Percentiles rank a stretch among this genome's conserved stretches.
Conservation (phyloP, 257 asterid species). For the Solanum peruvianum region DNA sequence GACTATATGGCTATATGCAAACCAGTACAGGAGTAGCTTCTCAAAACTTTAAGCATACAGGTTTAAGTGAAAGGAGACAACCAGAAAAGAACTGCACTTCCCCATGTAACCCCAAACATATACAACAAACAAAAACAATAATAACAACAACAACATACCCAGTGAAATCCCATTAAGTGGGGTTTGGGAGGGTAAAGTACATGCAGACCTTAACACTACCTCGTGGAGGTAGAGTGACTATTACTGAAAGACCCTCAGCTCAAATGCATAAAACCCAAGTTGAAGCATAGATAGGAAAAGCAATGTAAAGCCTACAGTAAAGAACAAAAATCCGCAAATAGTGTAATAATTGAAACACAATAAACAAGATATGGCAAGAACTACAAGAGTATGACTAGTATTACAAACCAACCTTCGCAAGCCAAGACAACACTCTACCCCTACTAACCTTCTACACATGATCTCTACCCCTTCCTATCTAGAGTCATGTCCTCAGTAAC, state of each 20-base stretch:
- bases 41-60: not conserved
- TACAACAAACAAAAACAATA: not conserved
- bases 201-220: not conserved
- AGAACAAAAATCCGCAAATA: no score
- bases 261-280: not conserved
- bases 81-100: not conserved
- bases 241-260: not conserved
- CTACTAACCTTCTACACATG: not conserved
- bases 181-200: not conserved
- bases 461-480: not conserved
- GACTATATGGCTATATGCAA: not conserved
- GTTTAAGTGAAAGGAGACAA: not conserved
- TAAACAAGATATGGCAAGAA: no score
- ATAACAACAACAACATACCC: not conserved
- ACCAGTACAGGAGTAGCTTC: not conserved
- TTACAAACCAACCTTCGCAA: no score
- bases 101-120: not conserved
- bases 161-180: not conserved
- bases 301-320: not conserved
- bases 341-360: no score
- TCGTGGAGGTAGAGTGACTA: accelerated
- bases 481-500: not conserved
- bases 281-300: not conserved
- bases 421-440: no score
- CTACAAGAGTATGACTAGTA: no score